Conservation (phyloP, 805 yeast genomes). For the Hanseniaspora vineae region DNA sequence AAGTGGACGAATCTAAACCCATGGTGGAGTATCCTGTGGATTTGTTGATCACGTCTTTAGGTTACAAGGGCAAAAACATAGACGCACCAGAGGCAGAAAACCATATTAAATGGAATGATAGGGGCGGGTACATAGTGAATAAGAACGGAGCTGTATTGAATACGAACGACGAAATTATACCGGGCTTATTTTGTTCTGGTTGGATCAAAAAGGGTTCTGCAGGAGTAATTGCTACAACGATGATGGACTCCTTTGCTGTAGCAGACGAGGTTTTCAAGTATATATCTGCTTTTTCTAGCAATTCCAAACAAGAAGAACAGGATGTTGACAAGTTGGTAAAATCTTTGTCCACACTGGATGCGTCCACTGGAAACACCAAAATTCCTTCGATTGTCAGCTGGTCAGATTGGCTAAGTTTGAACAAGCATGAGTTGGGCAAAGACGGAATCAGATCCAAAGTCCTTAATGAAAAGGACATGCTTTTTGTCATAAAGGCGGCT, state of each 20-base stretch:
- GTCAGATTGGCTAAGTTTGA: constrained; percentile 19
- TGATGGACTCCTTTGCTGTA: constrained; percentile 69
- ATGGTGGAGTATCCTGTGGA: constrained; percentile 33
- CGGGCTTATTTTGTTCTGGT: constrained; percentile 68
- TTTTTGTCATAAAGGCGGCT: constrained; percentile 6
- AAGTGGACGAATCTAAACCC: not conserved
- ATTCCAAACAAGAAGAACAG: no score
- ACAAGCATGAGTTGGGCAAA: constrained; percentile 11
- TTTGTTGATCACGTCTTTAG: constrained; percentile 67
- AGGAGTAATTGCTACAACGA: constrained; percentile 86
- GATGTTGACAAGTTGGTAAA: not conserved
- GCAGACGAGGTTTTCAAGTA: constrained; percentile 56
- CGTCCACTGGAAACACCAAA: not conserved
- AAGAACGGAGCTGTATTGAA: constrained; percentile 31
- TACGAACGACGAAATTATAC: constrained; percentile 13
- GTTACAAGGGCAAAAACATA: constrained; percentile 61
- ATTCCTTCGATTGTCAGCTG: constrained; percentile 7
- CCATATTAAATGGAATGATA: constrained; percentile 28
- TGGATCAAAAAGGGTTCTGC: constrained; percentile 83
- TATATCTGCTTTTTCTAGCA: constrained; percentile 16
- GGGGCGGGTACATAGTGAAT: constrained; percentile 22
- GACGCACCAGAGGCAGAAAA: constrained; percentile 29
- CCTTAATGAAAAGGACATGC: not conserved
- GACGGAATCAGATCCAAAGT: constrained; percentile 11
- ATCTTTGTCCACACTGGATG: not conserved